Evolutionary conservation across 169 alveolate species (phyloP), one percentile per base, ranked within the genome.

Genomic region (Fabrea salina): DNA sequence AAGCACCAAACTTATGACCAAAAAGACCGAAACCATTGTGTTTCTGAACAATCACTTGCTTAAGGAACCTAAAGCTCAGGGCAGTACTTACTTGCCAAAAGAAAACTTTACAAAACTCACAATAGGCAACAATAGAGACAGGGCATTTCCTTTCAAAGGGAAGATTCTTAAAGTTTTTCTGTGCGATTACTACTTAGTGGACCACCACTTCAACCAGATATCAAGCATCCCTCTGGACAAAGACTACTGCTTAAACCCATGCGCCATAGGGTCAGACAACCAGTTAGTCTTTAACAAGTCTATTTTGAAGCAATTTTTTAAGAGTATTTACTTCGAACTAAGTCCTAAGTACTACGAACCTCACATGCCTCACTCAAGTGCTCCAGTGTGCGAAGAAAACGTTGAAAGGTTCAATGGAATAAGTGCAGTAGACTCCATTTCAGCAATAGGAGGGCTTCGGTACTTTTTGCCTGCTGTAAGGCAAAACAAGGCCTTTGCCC

Each of bases 381-480:
- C 8, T 27, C 27, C 39, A 33, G 74, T 35, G n/a, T 16, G 32
- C 0, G 25, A n/a, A 16, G 25, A 61, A 2, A 51, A 61, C 11
- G 32, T 47, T 37, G 74, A 61, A 27, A 25, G 41, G 13, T 61
- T 61, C 32, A 61, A 61, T 61, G 74, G 74, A 22, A 51, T 61
- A 0, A 61, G 51, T 61, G 39, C 39, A n/a, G 13, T 61, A n/a
- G 74, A 61, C 16, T 47, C 74, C 39, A 35, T 61, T 30, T 47
- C 74, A 1, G 74, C 74, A 11, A 61, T 35, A 33, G 74, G 74
- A 61, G 74, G 74, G 32, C 39, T 61, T 16, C 32, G 39, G 1
- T 35, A 33, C 11, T 61, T 61, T 61, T 61, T 61, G 32, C 74
- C 74, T n/a, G n/a, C n/a, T n/a, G n/a, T n/a, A n/a, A n/a, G n/a